Percentiles rank a stretch among this genome's conserved stretches.
These are phyloP conservation scores for Leishmania guyanensis DNA, from an alignment of 208 protist species.

Conservation along the genomic window DNA sequence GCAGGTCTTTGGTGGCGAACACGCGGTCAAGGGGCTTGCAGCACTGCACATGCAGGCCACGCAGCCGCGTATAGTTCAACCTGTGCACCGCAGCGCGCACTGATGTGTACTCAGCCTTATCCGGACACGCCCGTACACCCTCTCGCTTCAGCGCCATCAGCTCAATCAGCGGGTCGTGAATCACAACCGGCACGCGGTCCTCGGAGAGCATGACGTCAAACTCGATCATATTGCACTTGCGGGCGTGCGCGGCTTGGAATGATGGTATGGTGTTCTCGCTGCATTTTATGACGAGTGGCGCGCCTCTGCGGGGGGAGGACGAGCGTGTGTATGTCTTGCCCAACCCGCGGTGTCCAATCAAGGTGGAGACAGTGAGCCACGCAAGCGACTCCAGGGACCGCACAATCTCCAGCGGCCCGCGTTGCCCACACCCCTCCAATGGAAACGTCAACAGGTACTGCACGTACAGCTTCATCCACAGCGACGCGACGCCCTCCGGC, in stretches of 20 bases:
- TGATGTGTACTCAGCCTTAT: slow-evolving; percentile 27
- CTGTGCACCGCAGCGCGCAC: slow-evolving; percentile 68
- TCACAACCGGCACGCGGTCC: slow-evolving; percentile 75
- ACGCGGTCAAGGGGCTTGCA: slow-evolving; percentile 49
- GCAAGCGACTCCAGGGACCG: slow-evolving; percentile 60
- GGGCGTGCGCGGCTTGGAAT: slow-evolving; percentile 71
- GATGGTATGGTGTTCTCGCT: slow-evolving; percentile 79
- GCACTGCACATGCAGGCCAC: slow-evolving; percentile 59
- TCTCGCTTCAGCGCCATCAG: slow-evolving; percentile 54
- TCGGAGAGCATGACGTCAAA: slow-evolving; percentile 87
- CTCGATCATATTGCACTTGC: slow-evolving; percentile 79
- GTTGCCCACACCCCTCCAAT: slow-evolving; percentile 39
- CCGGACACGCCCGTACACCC: slow-evolving; percentile 10
- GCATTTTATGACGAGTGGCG: slow-evolving; percentile 47
- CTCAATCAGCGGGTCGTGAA: slow-evolving; percentile 80
- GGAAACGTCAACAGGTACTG: slow-evolving; percentile 66
- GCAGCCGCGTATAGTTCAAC: slow-evolving; percentile 60
- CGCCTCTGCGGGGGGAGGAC: slow-evolving; percentile 4
- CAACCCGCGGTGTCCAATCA: slow-evolving; percentile 79
- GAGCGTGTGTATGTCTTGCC: slow-evolving; percentile 80
- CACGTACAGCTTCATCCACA: slow-evolving; percentile 62
- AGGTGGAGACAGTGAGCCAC: slow-evolving; percentile 57
- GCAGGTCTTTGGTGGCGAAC: slow-evolving; percentile 52
- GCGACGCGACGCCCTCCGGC: slow-evolving; percentile 15
- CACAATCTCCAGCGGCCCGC: slow-evolving; percentile 50